Evolutionary conservation across 116 monocot genomes (phyloP), one percentile per base, ranked within the genome.

Genomic region (Papilionanthe hybrid): DNA sequence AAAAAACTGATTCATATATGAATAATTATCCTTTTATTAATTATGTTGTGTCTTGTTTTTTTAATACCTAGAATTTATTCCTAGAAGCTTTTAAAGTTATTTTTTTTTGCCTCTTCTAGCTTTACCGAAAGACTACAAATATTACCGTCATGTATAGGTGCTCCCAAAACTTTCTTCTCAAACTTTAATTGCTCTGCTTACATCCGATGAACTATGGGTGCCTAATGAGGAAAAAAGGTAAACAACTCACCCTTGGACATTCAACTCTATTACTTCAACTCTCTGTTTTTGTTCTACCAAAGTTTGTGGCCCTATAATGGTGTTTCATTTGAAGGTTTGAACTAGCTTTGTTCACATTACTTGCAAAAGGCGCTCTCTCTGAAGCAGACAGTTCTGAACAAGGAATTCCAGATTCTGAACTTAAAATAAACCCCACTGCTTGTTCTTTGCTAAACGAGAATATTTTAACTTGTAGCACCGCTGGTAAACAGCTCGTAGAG

Each of bases 191-290:
- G 87, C 93, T 29, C 83, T 99, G 57, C 89, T 99, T 78, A 99
- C 93, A 75, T 99, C 99, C 67, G 95, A 95, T 82, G 95, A 89
- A 81, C 89, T 99, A 4, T 99, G 99, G 99, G 95, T 99, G 66
- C 90, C 91, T 78, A 95, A 88, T 86, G 99, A 99, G 83, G 99
- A 99, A 86, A 95, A 93, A 88, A 72, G 99, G 99, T 99, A 86
- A 55, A n/a, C 44, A 27, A 17, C 67, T 11, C 22, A 2, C 18
- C 55, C 57, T 79, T 37, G 20, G 1, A 49, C 58, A 17, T 81
- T 27, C 78, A 72, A 42, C 75, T 81, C 12, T 55, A 15, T 75
- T 77, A 48, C 12, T 55, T 75, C 72, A 7, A 37, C 22, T 72
- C 50, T 82, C 65, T 68, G 53, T 53, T 9, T 50, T 48, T 20